Evolutionary conservation across 441 rosid genomes (phyloP).

Genomic region (Bruguiera hainesii): DNA sequence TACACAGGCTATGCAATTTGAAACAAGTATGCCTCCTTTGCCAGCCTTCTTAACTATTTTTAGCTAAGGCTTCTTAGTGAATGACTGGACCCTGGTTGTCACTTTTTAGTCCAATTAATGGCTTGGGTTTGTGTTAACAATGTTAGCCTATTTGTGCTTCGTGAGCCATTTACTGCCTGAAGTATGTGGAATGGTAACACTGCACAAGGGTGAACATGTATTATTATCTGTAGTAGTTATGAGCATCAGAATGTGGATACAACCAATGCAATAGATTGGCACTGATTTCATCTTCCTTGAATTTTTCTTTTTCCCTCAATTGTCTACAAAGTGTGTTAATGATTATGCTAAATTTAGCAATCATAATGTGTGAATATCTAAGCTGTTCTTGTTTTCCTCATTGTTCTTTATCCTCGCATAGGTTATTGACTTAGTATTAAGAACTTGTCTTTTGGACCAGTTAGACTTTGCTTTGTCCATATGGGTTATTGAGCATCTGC

Average conservation of each 20-base stretch:
- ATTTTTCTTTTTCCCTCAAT: not conserved
- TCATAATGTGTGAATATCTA: not conserved
- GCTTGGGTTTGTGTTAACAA: constrained; percentile 1
- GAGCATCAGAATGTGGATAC: not conserved
- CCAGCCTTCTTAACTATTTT: not conserved
- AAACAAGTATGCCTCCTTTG: not conserved
- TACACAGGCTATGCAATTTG: too few relatives aligned
- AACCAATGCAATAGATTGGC: not conserved
- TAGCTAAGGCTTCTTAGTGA: not conserved
- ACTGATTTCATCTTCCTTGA: not conserved
- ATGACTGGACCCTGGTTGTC: not conserved
- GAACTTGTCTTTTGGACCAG: not conserved
- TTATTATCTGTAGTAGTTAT: not conserved
- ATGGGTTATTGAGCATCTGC: not conserved
- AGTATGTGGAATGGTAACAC: not conserved
- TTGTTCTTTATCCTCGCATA: not conserved
- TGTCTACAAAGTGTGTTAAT: not conserved
- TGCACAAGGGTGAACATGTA: too few relatives aligned
- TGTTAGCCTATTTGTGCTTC: not conserved
- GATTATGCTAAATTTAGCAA: not conserved
- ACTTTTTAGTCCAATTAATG: not conserved
- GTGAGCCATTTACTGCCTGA: not conserved
- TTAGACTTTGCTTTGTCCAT: not conserved
- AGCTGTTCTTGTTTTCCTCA: not conserved
- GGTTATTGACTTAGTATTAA: not conserved